Percentiles rank a stretch among this genome's conserved stretches.
Evolutionary conservation across 169 alveolate genomes (phyloP).

Genomic region (Plasmodium cynomolgi): DNA sequence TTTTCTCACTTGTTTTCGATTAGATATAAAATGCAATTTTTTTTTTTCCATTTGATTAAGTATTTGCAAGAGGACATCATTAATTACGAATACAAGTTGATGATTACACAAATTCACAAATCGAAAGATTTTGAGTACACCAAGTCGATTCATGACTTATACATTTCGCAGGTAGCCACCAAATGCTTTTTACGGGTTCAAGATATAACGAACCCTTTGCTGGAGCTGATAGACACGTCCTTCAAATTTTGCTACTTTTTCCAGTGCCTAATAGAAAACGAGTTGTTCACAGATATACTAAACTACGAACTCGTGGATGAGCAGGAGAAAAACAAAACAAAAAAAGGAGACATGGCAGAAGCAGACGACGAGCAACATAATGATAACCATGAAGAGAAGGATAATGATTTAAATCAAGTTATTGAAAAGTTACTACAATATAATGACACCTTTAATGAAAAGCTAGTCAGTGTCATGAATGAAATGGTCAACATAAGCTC

Average conservation of each 20-base stretch:
- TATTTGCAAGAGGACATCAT: slow-evolving; percentile 76
- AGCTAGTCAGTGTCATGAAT: slow-evolving; percentile 30
- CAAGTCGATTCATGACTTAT: slow-evolving; percentile 71
- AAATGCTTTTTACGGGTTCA: slow-evolving; percentile 72
- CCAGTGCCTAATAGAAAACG: slow-evolving; percentile 74
- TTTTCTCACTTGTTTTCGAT: slow-evolving; percentile 73
- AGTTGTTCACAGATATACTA: slow-evolving; percentile 69
- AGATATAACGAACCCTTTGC: slow-evolving; percentile 58
- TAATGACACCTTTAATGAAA: slow-evolving; percentile 70
- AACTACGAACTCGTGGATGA: slow-evolving; percentile 49
- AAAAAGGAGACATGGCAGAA: neutral
- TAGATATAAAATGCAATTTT: slow-evolving; percentile 75
- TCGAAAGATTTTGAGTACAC: slow-evolving; percentile 77
- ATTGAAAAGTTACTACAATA: slow-evolving; percentile 65
- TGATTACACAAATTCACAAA: slow-evolving; percentile 72
- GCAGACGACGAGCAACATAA: neutral
- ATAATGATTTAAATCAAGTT: slow-evolving; percentile 67
- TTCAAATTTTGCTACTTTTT: slow-evolving; percentile 75
- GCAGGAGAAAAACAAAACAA: neutral
- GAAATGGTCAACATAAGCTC: slow-evolving; percentile 71
- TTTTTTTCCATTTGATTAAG: slow-evolving; percentile 57
- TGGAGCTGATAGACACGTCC: slow-evolving; percentile 47
- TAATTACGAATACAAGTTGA: slow-evolving; percentile 63
- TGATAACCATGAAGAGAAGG: neutral
- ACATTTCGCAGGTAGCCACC: slow-evolving; percentile 74